These are phyloP conservation scores for Pyricularia pennisetigena DNA, from an alignment of 2,329 filamentous ascomycete species.

Conservation along the genomic window DNA sequence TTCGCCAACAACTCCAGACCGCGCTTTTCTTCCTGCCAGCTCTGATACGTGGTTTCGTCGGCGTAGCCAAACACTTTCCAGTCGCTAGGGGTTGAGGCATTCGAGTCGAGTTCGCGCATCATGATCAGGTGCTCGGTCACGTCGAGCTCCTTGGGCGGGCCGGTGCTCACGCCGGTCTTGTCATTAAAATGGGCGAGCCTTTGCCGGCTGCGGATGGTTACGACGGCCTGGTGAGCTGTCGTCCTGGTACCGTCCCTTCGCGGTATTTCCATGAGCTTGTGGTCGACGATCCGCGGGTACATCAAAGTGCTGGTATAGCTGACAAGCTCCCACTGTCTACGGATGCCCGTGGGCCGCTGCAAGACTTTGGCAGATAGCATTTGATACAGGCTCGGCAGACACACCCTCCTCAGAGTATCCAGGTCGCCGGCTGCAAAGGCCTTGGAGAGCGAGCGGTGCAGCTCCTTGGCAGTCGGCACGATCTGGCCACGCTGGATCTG, in stretches of 20 bases:
- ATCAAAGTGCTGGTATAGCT: slow-evolving; percentile 30
- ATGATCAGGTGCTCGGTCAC: slow-evolving; percentile 58
- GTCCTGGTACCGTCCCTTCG: slow-evolving; percentile 12
- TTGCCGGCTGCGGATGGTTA: slow-evolving; percentile 49
- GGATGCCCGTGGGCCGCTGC: slow-evolving; percentile 33
- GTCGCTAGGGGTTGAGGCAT: slow-evolving; percentile 33
- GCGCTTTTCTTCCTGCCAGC: slow-evolving; percentile 22
- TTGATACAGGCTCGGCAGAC: slow-evolving; percentile 37
- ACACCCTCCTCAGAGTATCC: slow-evolving; percentile 38
- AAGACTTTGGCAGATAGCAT: slow-evolving; percentile 45
- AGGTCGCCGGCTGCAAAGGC: slow-evolving; percentile 51
- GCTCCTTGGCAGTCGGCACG: slow-evolving; percentile 41
- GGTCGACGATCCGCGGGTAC: slow-evolving; percentile 42
- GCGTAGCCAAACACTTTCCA: slow-evolving; percentile 61
- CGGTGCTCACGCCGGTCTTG: slow-evolving; percentile 21
- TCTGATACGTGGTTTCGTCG: slow-evolving; percentile 38
- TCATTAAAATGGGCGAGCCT: slow-evolving; percentile 32
- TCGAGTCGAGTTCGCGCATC: slow-evolving; percentile 33
- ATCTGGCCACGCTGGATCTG: slow-evolving; percentile 30
- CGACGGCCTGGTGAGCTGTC: slow-evolving; percentile 46
- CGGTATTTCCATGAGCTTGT: slow-evolving; percentile 34
- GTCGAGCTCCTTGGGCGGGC: slow-evolving; percentile 38
- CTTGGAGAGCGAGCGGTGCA: slow-evolving; percentile 52
- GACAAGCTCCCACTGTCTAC: slow-evolving; percentile 44
- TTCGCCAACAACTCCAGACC: slow-evolving; percentile 5